Conservation (phyloP, 2,329 filamentous ascomycete genomes). For the Botryotinia globosa region DNA sequence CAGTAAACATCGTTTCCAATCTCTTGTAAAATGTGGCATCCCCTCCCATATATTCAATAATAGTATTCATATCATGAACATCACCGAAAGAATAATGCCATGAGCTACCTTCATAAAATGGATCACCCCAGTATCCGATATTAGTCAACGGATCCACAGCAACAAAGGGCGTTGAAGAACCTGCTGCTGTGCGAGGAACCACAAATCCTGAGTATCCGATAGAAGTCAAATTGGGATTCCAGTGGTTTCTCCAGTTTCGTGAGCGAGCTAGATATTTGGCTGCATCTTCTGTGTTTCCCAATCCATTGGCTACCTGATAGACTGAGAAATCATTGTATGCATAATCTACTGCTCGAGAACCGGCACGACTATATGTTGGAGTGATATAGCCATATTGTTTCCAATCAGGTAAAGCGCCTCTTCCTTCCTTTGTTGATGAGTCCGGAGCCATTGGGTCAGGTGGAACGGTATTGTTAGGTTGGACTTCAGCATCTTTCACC, state of each 20-base stretch:
- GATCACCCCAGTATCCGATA: conserved; percentile 52
- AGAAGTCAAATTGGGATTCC: conserved; percentile 57
- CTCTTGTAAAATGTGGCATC: conserved; percentile 47
- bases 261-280: conserved; percentile 37
- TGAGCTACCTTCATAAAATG: conserved; percentile 50
- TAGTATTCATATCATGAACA: conserved; percentile 51
- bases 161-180: conserved; percentile 40
- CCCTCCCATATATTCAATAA: conserved; percentile 50
- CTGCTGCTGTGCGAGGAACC: conserved; percentile 52
- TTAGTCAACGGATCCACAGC: conserved; percentile 49
- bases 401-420: conserved; percentile 70
- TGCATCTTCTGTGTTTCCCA: conserved; percentile 38
- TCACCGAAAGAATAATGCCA: conserved; percentile 55
- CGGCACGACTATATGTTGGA: conserved; percentile 56
- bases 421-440: conserved; percentile 63
- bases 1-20: conserved; percentile 50
- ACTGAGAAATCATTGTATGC: conserved; percentile 66
- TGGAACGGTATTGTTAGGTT: conserved; percentile 58
- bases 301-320: conserved; percentile 54
- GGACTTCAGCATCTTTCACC: conserved; percentile 64
- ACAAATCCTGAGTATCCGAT: conserved; percentile 66
- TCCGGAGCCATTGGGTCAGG: conserved; percentile 51
- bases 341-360: conserved; percentile 65
- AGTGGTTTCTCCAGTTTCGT: conserved; percentile 69
- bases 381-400: conserved; percentile 63